Base-by-base conservation (phyloP, 2,329 filamentous ascomycete genomes). In the Aschersonia sp. region DNA sequence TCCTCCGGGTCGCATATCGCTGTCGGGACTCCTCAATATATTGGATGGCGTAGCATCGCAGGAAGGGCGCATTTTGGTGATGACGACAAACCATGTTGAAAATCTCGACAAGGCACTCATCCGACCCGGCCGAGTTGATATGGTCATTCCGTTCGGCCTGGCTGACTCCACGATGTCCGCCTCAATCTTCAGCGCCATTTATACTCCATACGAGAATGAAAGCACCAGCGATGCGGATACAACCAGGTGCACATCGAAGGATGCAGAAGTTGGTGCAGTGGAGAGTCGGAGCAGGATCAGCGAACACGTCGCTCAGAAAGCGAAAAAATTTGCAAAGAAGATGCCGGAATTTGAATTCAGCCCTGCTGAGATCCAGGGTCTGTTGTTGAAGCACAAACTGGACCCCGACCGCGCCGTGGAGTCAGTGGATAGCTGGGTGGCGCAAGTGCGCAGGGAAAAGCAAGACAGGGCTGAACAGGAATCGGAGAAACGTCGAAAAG, bases 21-120 rank as follows among this genome's bases (percentile, higher is more conserved):
- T 92, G 2, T 87, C 84, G 0, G 85, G 84, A 0, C 69, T 92
- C 2, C 76, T 92, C 44, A 92, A 92, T 62, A 83, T 85, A 44
- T 80, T 92, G 41, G 85, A 94, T 55, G 85, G 87, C 40, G 77
- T 81, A 6, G 76, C 76, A 14, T 78, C 76, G 7, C 75, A 79
- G 52, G 78, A 81, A 56, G 76, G 77, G 6, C 72, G 76, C n/a
- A 68, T 80, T 5, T 68, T 81, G 11, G 73, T 81, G 59, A 81
- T 80, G 77, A 81, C 77, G 2, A 80, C 77, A n/a, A 81, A 81
- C 54, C 75, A 79, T 58, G 47, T 78, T 0, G 75, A 80, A 52
- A 76, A 76, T 56, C 68, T 80, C 7, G 77, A 80, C 63, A 73
- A 73, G 52, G 78, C 78, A 0, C 67, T 82, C 14, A 78, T 81